Evolutionary conservation across 805 yeast genomes (phyloP), one percentile per base, ranked within the genome.

Genomic region (Hanseniaspora osmophila): DNA sequence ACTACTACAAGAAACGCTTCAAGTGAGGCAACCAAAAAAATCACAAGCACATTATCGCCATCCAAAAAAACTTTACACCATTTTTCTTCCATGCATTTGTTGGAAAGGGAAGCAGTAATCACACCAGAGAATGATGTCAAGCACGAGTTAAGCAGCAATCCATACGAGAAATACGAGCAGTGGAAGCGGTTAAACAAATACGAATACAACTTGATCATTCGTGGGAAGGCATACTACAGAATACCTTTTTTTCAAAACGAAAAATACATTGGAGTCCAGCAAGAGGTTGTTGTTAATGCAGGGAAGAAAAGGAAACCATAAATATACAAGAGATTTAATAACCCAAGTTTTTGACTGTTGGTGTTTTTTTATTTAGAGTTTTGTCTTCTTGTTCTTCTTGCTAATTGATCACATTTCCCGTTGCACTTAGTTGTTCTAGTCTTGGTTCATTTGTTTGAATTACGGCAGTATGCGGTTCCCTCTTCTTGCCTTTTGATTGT

Each of bases 161-260:
- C 13, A 11, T 41, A 46, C 10, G 10, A 30, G 16, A n/a, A 50
- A 53, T 47, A 55, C 17, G 63, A 72, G 45, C 78, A 78, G 55
- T 88, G 97, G 97, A 73, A 75, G 44, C 67, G 68, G 11, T 75
- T 90, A 11, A 77, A 81, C 10, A 74, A 76, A 49, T 75, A 84
- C 56, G 95, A 95, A 11, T 90, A 88, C 60, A 95, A 86, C 49
- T 66, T 90, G 52, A 82, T 86, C 17, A 70, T 90, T 2, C 69
- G 94, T 43, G 97, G 97, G 1, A 77, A 80, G 18, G 70, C 90
- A 58, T 77, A 75, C 55, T 90, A 90, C 61, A 75, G 73, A 43
- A 67, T 87, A 44, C 92, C 95, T 1, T 68, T 88, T 50, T 66
- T 71, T 30, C 62, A 63, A 33, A 66, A 70, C 9, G 68, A 68